A percentile compares a stretch with the other conserved stretches of the same genome.
phyloP scores from a whole-genome alignment of 2,329 filamentous ascomycete genomes.

The Nectriaceae sp. region DNA sequence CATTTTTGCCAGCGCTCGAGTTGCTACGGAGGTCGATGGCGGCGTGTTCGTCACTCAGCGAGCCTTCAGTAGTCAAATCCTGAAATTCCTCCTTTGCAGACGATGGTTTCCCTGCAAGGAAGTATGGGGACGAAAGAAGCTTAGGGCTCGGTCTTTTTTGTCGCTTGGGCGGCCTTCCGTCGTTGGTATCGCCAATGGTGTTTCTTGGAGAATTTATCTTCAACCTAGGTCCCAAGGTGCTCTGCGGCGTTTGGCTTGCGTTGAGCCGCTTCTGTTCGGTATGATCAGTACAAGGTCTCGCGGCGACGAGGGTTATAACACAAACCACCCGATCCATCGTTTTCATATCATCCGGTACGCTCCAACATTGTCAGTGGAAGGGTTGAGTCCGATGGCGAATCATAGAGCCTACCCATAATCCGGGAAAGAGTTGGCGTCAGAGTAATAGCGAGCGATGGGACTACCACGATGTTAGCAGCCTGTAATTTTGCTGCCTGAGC shows the following conservation, averaged over 20 bases:
- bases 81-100: constrained; percentile 6
- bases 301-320: constrained; percentile 1
- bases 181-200: constrained; percentile 1
- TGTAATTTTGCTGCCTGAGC: background rate
- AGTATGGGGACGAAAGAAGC: background rate
- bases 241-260: constrained; percentile 15
- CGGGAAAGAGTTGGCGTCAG: constrained; percentile 40
- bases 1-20: constrained; percentile 13
- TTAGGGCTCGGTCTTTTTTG: constrained; percentile 11
- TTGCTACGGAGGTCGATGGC: constrained; percentile 17
- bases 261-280: constrained; percentile 26
- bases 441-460: constrained; percentile 37
- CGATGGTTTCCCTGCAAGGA: background rate
- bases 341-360: constrained; percentile 26
- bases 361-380: constrained; percentile 24
- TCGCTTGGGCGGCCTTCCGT: constrained; percentile 24
- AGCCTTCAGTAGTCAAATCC: constrained; percentile 21
- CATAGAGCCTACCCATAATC: constrained; percentile 42
- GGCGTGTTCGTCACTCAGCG: constrained; percentile 13
- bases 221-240: constrained; percentile 18
- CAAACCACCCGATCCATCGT: constrained; percentile 25
- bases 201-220: background rate
- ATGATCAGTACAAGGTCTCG: background rate
- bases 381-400: constrained; percentile 6
- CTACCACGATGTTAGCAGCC: constrained; percentile 21